Base-by-base conservation (phyloP, 1,284 basidiomycete species). In the Irpex sp. region DNA sequence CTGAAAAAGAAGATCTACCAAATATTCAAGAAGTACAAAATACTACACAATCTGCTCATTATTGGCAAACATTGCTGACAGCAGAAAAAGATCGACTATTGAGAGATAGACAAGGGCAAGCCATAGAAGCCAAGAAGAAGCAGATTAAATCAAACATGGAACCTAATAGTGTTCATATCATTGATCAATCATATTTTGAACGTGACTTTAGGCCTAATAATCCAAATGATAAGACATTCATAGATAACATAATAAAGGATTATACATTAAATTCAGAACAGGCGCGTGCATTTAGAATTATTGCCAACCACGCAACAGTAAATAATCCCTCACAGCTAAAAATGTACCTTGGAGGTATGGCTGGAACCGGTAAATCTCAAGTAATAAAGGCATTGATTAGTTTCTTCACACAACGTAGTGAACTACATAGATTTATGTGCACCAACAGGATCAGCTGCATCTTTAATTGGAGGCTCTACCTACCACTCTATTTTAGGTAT, bases 371-470 rank as follows among this genome's bases (percentile, higher is more conserved):
- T 0, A 84, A 84, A 68, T 83, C 81, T 1, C 76, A 70, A n/a
- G 79, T 82, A 0, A 80, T 84, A 10, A 75, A 80, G 59, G 78
- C 75, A 0, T 69, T 82, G 3, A 81, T 65, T 1, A 11, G 20
- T 54, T 74, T 72, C 49, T 67, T 74, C 27, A 56, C 58, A 2
- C 22, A 22, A 24, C 45, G 66, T 42, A 54, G 2, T 42, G 67
- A 75, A 67, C 3, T 6, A 5, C 45, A 81, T 68, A 27, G 77
- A 13, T 80, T 82, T 59, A 38, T 79, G 0, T 66, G 81, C 83
- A 18, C 84, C 82, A 0, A 85, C 84, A 1, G 83, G 84, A 2
- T 76, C 76, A 63, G 81, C 82, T 13, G 84, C 84, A 15, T 76
- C 80, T 1, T 60, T 83, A 0, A 69, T 86, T 4, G 77, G 74